Conservation (phyloP, 345 rosid genomes). For the Ricinus communis region DNA sequence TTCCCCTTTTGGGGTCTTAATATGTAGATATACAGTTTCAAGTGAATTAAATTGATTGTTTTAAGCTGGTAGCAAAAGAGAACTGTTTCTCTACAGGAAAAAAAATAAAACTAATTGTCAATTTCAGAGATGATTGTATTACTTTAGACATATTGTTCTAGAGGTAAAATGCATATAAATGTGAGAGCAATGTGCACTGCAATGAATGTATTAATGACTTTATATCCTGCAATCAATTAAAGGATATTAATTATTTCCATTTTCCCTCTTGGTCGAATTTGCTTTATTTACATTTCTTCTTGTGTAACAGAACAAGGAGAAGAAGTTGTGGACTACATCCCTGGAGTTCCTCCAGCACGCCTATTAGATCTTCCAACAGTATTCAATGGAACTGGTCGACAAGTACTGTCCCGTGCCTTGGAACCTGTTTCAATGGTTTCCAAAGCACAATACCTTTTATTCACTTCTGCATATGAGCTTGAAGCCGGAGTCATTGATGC, state of each 20-base stretch:
- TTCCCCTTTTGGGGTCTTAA: no score
- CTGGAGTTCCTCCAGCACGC: constrained; percentile 28
- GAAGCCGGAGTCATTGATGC: constrained; percentile 27
- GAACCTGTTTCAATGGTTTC: constrained; percentile 16
- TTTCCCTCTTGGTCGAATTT: background rate
- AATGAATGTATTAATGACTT: no score
- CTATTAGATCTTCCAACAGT: constrained; percentile 28
- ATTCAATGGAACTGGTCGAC: background rate
- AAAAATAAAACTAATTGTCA: no score
- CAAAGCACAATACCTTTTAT: constrained; percentile 35
- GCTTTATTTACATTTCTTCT: background rate
- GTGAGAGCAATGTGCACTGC: no score
- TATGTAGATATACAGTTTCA: no score
- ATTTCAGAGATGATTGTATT: no score
- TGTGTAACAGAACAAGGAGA: constrained; percentile 15
- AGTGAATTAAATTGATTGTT: no score
- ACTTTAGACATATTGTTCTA: no score
- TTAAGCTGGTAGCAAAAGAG: no score
- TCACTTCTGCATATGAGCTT: constrained; percentile 31
- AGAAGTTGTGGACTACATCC: constrained; percentile 42
- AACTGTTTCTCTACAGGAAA: no score
- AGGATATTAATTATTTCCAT: background rate
- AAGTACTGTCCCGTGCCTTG: background rate
- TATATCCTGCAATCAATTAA: no score
- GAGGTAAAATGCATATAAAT: no score